Evolutionary conservation across 306 rosid genomes (phyloP).

Genomic region (Vicia faba): DNA sequence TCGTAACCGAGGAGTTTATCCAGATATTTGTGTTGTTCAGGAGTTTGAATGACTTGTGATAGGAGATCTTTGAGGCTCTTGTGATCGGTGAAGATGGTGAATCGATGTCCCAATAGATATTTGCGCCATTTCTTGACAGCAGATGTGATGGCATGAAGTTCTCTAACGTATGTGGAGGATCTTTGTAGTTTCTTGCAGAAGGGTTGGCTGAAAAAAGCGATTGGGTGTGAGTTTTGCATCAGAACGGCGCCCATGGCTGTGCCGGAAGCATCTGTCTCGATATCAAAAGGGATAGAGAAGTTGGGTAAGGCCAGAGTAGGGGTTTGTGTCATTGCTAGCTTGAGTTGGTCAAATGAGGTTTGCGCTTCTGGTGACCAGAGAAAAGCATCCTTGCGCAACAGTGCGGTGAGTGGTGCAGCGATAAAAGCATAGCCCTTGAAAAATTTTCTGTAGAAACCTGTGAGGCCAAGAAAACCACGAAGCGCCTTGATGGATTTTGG

Average conservation of each 20-base stretch:
- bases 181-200: not conserved
- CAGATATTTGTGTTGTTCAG: too few species aligned
- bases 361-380: not conserved
- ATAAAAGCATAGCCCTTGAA: not conserved
- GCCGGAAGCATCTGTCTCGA: not conserved
- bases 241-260: not conserved
- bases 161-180: too few species aligned
- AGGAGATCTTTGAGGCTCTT: too few species aligned
- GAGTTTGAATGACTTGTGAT: too few species aligned
- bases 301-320: not conserved
- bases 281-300: not conserved
- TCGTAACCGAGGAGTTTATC: too few species aligned
- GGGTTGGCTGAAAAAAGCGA: not conserved
- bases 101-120: too few species aligned
- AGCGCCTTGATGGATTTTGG: not conserved
- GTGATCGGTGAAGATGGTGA: too few species aligned
- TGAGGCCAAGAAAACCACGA: not conserved
- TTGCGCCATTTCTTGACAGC: too few species aligned
- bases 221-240: not conserved
- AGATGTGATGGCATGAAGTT: too few species aligned
- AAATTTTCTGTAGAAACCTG: not conserved
- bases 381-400: not conserved
- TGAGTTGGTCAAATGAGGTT: not conserved
- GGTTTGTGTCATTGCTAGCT: not conserved
- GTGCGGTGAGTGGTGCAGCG: not conserved